Conservation (phyloP, 495 filamentous ascomycete genomes). For the Penicillium crystallinum region DNA sequence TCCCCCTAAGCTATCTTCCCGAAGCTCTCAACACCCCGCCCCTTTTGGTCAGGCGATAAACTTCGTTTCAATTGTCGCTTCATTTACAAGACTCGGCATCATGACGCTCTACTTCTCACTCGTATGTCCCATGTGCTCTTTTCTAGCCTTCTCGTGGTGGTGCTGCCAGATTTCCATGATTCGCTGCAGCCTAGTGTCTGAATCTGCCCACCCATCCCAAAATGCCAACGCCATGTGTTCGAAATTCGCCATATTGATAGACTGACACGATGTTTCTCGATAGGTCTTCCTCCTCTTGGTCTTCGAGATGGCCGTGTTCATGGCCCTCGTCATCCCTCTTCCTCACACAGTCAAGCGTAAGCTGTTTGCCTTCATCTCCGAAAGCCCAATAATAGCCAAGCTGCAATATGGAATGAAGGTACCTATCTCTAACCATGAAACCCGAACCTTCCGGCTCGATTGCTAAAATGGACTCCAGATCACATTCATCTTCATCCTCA, state of each 20-base stretch:
- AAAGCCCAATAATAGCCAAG: slow-evolving; percentile 76
- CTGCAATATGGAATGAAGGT: slow-evolving; percentile 78
- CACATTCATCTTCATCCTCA: slow-evolving; percentile 96
- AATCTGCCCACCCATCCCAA: slow-evolving; percentile 7
- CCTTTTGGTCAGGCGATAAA: slow-evolving; percentile 17
- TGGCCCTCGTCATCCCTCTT: slow-evolving; percentile 85
- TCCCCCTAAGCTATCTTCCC: slow-evolving; percentile 10
- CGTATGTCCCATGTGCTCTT: slow-evolving; percentile 52
- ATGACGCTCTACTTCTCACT: slow-evolving; percentile 99
- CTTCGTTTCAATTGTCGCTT: slow-evolving; percentile 6
- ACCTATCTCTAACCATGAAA: slow-evolving; percentile 5
- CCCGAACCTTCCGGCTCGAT: background rate
- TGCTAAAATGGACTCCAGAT: slow-evolving; percentile 54
- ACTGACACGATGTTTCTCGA: background rate
- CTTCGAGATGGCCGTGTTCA: slow-evolving; percentile 88
- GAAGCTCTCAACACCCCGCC: slow-evolving; percentile 16
- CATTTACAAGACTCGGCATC: slow-evolving; percentile 34
- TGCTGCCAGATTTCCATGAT: background rate
- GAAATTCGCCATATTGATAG: slow-evolving; percentile 1
- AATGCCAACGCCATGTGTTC: background rate
- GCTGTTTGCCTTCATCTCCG: slow-evolving; percentile 89
- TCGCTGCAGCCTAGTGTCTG: slow-evolving; percentile 19
- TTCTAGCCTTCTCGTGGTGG: background rate
- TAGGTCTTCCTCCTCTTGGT: slow-evolving; percentile 93
- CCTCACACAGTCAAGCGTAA: slow-evolving; percentile 82